phyloP scores from a whole-genome alignment of 78 protist species.

The Anaeramoeba ignava region DNA sequence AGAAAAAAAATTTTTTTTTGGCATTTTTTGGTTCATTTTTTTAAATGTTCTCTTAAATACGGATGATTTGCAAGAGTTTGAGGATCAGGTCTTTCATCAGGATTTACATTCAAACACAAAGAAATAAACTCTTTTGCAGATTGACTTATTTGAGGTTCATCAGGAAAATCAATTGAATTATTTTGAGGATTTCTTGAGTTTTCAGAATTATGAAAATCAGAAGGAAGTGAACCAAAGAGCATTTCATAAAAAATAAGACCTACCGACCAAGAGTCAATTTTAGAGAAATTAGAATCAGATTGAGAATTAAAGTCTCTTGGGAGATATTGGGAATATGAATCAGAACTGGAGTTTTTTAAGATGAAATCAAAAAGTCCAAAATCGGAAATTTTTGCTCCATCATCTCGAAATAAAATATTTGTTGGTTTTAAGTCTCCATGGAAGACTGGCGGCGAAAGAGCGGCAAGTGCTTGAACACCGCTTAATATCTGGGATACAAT shows the following conservation, averaged over 20 bases:
- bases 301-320: not conserved
- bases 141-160: not conserved
- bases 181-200: not conserved
- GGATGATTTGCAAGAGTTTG: not conserved
- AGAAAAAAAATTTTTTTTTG: too few species aligned
- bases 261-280: not conserved
- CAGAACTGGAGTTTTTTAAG: not conserved
- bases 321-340: not conserved
- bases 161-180: not conserved
- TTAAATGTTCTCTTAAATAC: not conserved
- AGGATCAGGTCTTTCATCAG: not conserved
- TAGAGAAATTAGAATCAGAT: not conserved
- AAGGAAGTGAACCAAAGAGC: not conserved
- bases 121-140: not conserved
- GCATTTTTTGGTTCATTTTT: too few species aligned
- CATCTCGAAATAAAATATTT: not conserved
- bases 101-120: not conserved
- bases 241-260: not conserved
- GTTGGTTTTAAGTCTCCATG: not conserved
- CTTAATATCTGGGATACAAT: not conserved
- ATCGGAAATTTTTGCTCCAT: not conserved
- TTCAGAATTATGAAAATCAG: not conserved
- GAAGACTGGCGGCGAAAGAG: not conserved
- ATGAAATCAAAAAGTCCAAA: not conserved
- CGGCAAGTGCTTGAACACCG: not conserved